Evolutionary conservation across 805 yeast genomes (phyloP), one percentile per base, ranked within the genome.

Genomic region (Lipomyces anomalus): DNA sequence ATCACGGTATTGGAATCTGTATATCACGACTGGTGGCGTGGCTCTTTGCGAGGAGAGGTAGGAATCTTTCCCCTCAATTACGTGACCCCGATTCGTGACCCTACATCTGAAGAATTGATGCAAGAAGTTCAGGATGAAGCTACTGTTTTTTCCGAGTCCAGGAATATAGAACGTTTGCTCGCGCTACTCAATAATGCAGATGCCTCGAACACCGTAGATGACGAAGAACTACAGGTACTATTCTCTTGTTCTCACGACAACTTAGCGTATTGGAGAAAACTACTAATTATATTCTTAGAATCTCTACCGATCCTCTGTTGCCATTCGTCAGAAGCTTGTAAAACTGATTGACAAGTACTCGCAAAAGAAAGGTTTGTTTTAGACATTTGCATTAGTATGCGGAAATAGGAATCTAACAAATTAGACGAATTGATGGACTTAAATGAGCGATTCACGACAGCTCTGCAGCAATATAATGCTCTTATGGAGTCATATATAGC

Each of bases 21-120:
- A 4, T 89, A 88, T 62, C 74, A 85, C 51, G 97, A 90, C 60
- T 90, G 98, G 98, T 85, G 96, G 82, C 75, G 86, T 55, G 98
- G 98, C 13, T 77, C 90, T 4, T 66, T 90, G 42, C 73, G 76
- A 44, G 96, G 96, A 1, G 74, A 73, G 44, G 72, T 79, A 41
- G 98, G 98, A 17, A 82, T 92, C 11, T 88, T 90, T 65, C 98
- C 98, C 0, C 74, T 85, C 47, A 90, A 90, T 62, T 90, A 92
- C 60, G 97, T 92, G 1, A 75, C 85, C 0, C 88, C 88, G 1
- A 67, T 88, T 4, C 75, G 80, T 1, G 82, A 79, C 38, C 80
- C 82, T 29, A 71, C 85, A 0, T 71, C 76, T 2, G 73, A 74
- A 40, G 89, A 88, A 52, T 50, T 82, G 3, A 65, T 66, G 5